These are phyloP conservation scores for Omphalea diandra DNA, from an alignment of 441 rosid species.

Conservation along the genomic window DNA sequence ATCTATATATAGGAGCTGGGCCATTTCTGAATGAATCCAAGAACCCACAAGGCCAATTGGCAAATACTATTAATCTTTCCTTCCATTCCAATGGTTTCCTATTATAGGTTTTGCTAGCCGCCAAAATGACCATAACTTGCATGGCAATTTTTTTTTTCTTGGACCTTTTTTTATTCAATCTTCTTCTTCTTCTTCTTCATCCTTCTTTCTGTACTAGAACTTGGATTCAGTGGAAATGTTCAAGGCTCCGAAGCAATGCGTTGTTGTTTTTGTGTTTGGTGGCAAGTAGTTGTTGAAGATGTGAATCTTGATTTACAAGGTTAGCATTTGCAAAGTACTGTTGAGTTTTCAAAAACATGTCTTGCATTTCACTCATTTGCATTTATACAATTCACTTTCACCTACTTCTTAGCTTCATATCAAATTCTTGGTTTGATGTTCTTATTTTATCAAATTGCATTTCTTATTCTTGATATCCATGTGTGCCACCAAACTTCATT, in stretches of 20 bases:
- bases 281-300: conserved; percentile 39
- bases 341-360: conserved; percentile 28
- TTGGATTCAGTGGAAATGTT: conserved; percentile 1
- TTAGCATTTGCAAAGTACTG: no score
- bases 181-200: not conserved
- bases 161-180: not conserved
- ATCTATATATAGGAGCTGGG: not conserved
- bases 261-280: conserved; percentile 42
- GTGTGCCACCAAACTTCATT: conserved; percentile 31
- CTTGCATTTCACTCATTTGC: conserved; percentile 60
- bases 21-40: not conserved
- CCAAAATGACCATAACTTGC: conserved; percentile 19
- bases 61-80: not conserved
- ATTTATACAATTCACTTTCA: conserved; percentile 29
- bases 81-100: not conserved
- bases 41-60: not conserved
- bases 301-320: conserved; percentile 42
- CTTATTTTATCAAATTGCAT: conserved; percentile 24
- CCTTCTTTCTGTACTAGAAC: not conserved
- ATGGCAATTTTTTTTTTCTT: not conserved
- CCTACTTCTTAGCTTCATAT: conserved; percentile 56
- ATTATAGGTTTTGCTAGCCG: conserved; percentile 16
- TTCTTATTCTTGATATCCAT: conserved; percentile 27
- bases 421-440: conserved; percentile 43
- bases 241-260: conserved; percentile 11